Evolutionary conservation across 495 filamentous ascomycete genomes (phyloP), one percentile per base, ranked within the genome.

Genomic region (Talaromyces thailandensis): DNA sequence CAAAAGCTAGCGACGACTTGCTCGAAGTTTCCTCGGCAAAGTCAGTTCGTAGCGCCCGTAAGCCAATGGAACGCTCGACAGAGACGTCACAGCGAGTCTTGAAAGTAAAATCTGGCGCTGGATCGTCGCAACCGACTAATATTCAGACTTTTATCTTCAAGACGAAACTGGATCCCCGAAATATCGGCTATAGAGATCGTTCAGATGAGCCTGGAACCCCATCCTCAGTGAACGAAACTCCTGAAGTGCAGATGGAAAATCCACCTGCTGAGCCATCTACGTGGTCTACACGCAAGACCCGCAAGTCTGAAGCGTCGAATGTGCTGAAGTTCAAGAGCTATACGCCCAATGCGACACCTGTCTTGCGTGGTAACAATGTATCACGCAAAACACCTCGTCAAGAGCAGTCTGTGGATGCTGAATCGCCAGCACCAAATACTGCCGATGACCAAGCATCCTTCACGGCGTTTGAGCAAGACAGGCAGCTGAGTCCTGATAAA

Each of bases 251-350:
- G 21, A 11, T 64, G 18, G 63, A 65, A 29, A 63, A 50, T 21
- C 43, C 37, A 8, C 43, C 55, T 52, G 35, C 32, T 25, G 57
- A 60, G 40, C 24, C 55, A 21, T 21, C 65, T n/a, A 64, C 67
- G 6, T 56, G 56, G 45, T 58, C 64, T 29, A 56, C 64, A 45
- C 64, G 66, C 29, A 66, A 50, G 53, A 61, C 66, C 48, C 63
- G 66, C 6, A 68, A 64, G 9, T 59, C 65, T 6, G 64, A 63
- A 23, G 43, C 16, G 35, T 40, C 35, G 4, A 52, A 50, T 14
- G 52, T 23, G 14, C 59, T 61, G 1, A 61, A 61, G 21, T 61
- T 61, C 43, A 61, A 61, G 59, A 61, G 45, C 45, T 61, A 61
- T 25, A 61, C 37, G 2, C 59, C 59, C 28, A 61, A 61, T 52